Base-by-base conservation (phyloP, 2,329 filamentous ascomycete genomes). In the Trichoderma koningiopsis region DNA sequence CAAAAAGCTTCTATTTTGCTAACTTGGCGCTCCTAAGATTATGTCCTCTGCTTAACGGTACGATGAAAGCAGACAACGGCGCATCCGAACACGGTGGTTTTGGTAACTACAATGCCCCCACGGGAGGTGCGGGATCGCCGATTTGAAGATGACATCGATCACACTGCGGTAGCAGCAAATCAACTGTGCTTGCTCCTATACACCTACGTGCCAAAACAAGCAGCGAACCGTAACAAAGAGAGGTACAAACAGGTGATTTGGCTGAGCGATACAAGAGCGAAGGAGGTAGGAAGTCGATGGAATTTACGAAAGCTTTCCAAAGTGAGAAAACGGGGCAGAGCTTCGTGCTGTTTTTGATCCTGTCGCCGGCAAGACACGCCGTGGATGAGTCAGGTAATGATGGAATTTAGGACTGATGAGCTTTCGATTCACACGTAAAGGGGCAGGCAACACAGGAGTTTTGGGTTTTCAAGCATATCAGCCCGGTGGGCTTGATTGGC, bases 41-140 rank as follows among this genome's bases (percentile, higher is more conserved):
- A 75, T 96, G 93, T 79, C 93, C 93, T 59, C 84, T 96, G 79
- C 89, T 96, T 71, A 96, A 96, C 77, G 93, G 93, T 64, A 92
- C 91, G 37, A 91, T 91, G 83, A 91, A 91, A 72, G 81, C 83
- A 49, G 85, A 87, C 73, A 86, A 85, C 71, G 82, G 83, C 69
- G 81, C 82, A n/a, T 81, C 82, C 47, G 87, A 88, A 71, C 84
- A 88, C 71, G 85, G 86, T 67, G 85, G 86, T 7, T 89, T 89
- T 77, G 87, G 87, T 69, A 84, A 86, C 67, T 86, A 86, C 77
- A 82, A 80, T 62, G 81, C 82, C 22, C 79, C 80, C 7, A 65
- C 76, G 11, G 76, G 72, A 33, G 73, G 72, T 59, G 78, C 78
- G 66, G 78, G 77, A 65, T 81, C 79, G 49, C 79, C 79, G n/a